These are phyloP conservation scores for Aspergillus eucalypticola DNA, from an alignment of 2,329 filamentous ascomycete species.

Conservation along the genomic window DNA sequence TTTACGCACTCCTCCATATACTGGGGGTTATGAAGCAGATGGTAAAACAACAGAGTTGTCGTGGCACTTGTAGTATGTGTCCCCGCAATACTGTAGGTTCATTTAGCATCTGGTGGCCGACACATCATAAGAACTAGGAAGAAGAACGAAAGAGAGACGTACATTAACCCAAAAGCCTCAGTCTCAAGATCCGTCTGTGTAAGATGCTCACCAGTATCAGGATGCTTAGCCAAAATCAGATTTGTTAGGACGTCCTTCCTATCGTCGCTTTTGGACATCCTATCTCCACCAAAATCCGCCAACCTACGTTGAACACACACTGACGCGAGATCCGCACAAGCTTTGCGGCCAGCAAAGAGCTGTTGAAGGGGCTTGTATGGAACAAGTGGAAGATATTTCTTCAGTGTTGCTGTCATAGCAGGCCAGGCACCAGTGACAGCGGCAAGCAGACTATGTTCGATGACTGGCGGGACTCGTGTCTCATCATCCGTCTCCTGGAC, in stretches of 20 bases:
- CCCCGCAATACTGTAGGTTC: conserved; percentile 34
- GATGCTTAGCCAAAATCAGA: conserved; percentile 39
- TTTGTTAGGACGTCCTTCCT: conserved; percentile 39
- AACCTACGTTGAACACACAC: not conserved
- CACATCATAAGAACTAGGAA: too few species aligned
- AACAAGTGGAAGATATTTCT: conserved; percentile 26
- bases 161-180: conserved; percentile 43
- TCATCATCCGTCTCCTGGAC: conserved; percentile 31
- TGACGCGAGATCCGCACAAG: conserved; percentile 15
- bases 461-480: conserved; percentile 32
- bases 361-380: conserved; percentile 22
- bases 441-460: conserved; percentile 36
- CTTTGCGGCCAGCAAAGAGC: conserved; percentile 26
- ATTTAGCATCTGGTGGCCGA: too few species aligned
- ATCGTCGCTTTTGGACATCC: not conserved
- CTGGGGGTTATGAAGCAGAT: conserved; percentile 33
- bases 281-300: conserved; percentile 4
- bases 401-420: conserved; percentile 26
- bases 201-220: conserved; percentile 37
- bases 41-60: conserved; percentile 32
- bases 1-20: conserved; percentile 13
- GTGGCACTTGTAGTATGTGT: conserved; percentile 37
- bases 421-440: conserved; percentile 32
- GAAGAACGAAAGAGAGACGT: too few species aligned
- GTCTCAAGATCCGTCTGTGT: conserved; percentile 34